A percentile compares a stretch with the other conserved stretches of the same genome.
Evolutionary conservation across 2,329 filamentous ascomycete species (phyloP).

Genomic region (Didymella arachidicola): DNA sequence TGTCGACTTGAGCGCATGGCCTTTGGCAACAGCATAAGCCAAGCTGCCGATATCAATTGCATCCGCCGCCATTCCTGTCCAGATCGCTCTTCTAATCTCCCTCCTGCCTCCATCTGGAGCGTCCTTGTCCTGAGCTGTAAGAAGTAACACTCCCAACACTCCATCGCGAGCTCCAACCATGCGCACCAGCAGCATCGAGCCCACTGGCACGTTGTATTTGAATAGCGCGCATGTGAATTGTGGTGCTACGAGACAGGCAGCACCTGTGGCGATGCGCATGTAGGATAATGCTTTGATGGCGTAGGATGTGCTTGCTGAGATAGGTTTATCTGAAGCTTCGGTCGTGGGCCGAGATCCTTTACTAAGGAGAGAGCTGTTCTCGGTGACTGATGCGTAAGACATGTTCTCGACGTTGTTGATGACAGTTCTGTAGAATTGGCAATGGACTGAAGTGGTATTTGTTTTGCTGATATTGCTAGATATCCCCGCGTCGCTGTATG

Average conservation of each 20-base stretch:
- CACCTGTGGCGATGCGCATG: conserved; percentile 32
- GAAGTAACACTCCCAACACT: conserved; percentile 35
- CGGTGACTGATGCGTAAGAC: not conserved
- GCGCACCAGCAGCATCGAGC: conserved; percentile 26
- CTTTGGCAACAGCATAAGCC: conserved; percentile 30
- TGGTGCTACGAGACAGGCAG: conserved; percentile 32
- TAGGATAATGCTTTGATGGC: conserved; percentile 33
- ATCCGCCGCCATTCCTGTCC: conserved; percentile 33
- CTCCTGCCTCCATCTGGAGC: conserved; percentile 18
- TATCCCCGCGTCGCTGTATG: not conserved
- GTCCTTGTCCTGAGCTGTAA: conserved; percentile 33
- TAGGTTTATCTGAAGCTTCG: conserved; percentile 12
- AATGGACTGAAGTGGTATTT: not conserved
- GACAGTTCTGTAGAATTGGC: not conserved
- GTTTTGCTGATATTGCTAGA: not conserved
- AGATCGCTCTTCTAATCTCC: conserved; percentile 37
- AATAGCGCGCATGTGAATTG: conserved; percentile 31
- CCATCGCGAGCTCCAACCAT: conserved; percentile 37
- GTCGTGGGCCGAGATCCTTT: conserved; percentile 15
- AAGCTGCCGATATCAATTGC: conserved; percentile 31
- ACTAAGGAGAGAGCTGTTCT: conserved; percentile 27
- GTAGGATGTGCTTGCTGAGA: conserved; percentile 21
- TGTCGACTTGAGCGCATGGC: conserved; percentile 27
- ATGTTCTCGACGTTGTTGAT: not conserved
- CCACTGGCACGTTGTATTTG: conserved; percentile 25